Evolutionary conservation across 176 grass and related monocot species (phyloP).

Genomic region (Leersia perrieri): DNA sequence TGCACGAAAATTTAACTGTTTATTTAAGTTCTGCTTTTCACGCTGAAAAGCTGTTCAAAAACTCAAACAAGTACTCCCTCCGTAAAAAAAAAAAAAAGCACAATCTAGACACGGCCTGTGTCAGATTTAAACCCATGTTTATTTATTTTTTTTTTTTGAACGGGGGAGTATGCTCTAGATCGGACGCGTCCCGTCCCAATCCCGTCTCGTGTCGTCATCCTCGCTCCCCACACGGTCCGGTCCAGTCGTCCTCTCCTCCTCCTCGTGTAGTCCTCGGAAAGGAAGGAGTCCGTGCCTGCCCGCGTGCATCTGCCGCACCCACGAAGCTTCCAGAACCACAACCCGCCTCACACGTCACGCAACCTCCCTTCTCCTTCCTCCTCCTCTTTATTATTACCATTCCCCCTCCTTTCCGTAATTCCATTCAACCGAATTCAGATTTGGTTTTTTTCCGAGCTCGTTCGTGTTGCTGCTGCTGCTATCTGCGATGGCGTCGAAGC

Average conservation of each 20-base stretch:
- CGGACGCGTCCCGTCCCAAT: too few species aligned
- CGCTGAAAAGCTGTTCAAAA: too few species aligned
- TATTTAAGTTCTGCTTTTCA: too few species aligned
- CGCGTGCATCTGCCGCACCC: neutral
- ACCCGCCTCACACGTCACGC: neutral
- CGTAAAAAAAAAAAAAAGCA: too few species aligned
- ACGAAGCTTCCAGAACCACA: conserved; percentile 13
- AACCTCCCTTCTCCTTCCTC: neutral
- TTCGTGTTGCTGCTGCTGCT: neutral
- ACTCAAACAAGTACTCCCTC: too few species aligned
- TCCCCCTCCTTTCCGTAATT: neutral
- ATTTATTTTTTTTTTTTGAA: too few species aligned
- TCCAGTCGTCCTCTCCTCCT: neutral
- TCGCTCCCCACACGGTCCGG: too few species aligned
- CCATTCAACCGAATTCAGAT: neutral
- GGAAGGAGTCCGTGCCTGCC: neutral
- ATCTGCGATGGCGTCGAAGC: conserved; percentile 60
- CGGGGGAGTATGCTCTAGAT: too few species aligned
- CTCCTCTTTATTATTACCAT: neutral
- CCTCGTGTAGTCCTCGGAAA: too few species aligned
- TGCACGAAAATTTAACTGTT: too few species aligned
- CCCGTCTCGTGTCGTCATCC: neutral
- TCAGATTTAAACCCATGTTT: too few species aligned
- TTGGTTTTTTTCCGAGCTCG: neutral
- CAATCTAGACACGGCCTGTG: too few species aligned